Evolutionary conservation across 2,329 filamentous ascomycete species (phyloP).

Genomic region (Westerdykella ornata): DNA sequence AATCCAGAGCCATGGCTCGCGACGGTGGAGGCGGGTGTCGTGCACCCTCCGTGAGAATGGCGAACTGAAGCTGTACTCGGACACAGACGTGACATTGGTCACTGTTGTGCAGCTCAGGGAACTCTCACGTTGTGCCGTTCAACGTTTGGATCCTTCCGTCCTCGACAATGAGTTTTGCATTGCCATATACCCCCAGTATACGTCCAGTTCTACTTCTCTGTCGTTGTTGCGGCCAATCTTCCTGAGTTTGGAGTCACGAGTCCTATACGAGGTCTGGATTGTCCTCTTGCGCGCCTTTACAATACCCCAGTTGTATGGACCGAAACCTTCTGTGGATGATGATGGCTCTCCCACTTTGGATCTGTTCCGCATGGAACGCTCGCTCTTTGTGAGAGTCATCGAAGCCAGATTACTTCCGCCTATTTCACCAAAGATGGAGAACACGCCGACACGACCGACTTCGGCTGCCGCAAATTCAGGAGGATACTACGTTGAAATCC

Average conservation of each 20-base stretch:
- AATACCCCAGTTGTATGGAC: constrained; percentile 80
- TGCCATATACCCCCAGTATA: constrained; percentile 90
- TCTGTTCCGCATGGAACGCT: constrained; percentile 62
- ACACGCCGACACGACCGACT: constrained; percentile 23
- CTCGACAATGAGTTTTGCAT: constrained; percentile 91
- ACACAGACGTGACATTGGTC: constrained; percentile 73
- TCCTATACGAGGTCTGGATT: constrained; percentile 97
- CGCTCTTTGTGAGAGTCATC: constrained; percentile 53
- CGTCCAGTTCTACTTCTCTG: constrained; percentile 63
- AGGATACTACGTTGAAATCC: constrained; percentile 72
- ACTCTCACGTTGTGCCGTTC: constrained; percentile 81
- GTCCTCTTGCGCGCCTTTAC: constrained; percentile 86
- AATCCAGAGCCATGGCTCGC: constrained; percentile 51
- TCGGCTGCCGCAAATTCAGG: constrained; percentile 40
- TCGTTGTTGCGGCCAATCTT: constrained; percentile 83
- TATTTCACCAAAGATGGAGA: constrained; percentile 31
- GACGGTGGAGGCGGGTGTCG: constrained; percentile 81
- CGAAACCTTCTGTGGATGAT: constrained; percentile 45
- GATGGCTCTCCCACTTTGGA: constrained; percentile 43
- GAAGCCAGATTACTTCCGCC: constrained; percentile 52
- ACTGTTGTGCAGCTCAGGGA: constrained; percentile 82
- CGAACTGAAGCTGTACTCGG: constrained; percentile 82
- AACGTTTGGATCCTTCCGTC: constrained; percentile 83
- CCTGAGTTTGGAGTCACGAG: constrained; percentile 74
- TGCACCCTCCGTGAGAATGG: constrained; percentile 94